These are phyloP conservation scores for Pugionium cornutum DNA, from an alignment of 345 rosid genomes.

Conservation along the genomic window DNA sequence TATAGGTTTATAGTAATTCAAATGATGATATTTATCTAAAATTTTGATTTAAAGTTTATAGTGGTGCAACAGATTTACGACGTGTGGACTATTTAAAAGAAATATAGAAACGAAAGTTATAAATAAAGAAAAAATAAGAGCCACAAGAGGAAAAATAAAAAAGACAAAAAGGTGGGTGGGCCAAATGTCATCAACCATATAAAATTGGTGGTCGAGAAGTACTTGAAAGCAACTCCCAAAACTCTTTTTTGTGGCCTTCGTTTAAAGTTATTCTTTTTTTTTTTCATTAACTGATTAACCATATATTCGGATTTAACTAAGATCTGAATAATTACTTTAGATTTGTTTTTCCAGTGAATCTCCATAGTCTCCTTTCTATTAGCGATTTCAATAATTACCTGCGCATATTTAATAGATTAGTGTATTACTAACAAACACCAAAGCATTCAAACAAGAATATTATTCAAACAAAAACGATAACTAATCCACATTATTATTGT, in stretches of 20 bases:
- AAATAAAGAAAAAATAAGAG: slow-evolving; percentile 24
- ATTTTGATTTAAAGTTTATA: neutral
- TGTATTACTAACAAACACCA: too few species aligned
- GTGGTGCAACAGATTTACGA: slow-evolving; percentile 15
- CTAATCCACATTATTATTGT: neutral
- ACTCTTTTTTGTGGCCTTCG: slow-evolving; percentile 26
- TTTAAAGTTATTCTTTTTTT: slow-evolving; percentile 25
- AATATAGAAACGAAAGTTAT: neutral
- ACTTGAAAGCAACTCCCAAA: slow-evolving; percentile 32
- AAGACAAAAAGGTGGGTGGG: slow-evolving; percentile 36
- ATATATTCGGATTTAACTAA: slow-evolving; percentile 22
- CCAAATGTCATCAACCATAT: slow-evolving; percentile 34
- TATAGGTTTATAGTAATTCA: too few species aligned
- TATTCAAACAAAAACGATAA: too few species aligned
- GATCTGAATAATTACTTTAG: slow-evolving; percentile 2
- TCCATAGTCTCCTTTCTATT: neutral
- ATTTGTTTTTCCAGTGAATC: neutral
- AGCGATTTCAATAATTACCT: too few species aligned
- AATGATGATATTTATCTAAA: neutral
- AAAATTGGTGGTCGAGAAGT: slow-evolving; percentile 42
- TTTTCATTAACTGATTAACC: neutral
- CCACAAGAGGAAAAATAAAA: slow-evolving; percentile 36
- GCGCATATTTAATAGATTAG: too few species aligned
- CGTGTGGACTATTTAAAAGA: slow-evolving; percentile 1
- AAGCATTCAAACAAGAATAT: too few species aligned